Evolutionary conservation across 352 stramenopile species (phyloP).

Genomic region (Phytophthora constricta): DNA sequence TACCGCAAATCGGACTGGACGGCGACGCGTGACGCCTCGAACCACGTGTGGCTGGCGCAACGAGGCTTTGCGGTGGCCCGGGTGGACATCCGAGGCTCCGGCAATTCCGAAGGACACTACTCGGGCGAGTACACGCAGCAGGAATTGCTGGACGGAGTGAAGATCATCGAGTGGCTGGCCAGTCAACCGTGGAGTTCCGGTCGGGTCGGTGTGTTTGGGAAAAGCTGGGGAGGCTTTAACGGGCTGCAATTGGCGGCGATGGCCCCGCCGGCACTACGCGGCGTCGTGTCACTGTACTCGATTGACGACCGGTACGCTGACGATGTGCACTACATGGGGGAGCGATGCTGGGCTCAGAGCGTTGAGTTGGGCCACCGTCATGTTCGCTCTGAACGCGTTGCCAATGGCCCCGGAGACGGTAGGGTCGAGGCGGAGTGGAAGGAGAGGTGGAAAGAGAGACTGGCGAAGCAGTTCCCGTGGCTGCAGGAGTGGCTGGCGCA

Average conservation of each 20-base stretch:
- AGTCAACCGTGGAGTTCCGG: slow-evolving; percentile 51
- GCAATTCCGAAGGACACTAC: slow-evolving; percentile 54
- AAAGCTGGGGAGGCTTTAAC: slow-evolving; percentile 66
- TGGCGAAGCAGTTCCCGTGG: slow-evolving; percentile 55
- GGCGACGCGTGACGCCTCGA: slow-evolving; percentile 43
- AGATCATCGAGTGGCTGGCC: slow-evolving; percentile 55
- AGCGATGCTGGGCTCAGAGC: slow-evolving; percentile 49
- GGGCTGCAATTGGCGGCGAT: slow-evolving; percentile 54
- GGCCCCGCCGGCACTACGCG: slow-evolving; percentile 42
- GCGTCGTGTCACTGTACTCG: slow-evolving; percentile 59
- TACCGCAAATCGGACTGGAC: slow-evolving; percentile 65
- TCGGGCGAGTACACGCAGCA: slow-evolving; percentile 51
- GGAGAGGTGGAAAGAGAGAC: slow-evolving; percentile 32
- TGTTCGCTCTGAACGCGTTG: slow-evolving; percentile 53
- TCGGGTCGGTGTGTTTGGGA: slow-evolving; percentile 52
- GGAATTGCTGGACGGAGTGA: slow-evolving; percentile 53
- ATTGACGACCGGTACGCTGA: slow-evolving; percentile 64
- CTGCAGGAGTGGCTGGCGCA: slow-evolving; percentile 57
- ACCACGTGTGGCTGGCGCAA: slow-evolving; percentile 58
- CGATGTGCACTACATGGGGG: slow-evolving; percentile 62
- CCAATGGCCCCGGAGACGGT: slow-evolving; percentile 46
- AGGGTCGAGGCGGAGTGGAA: slow-evolving; percentile 44
- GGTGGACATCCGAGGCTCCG: slow-evolving; percentile 56
- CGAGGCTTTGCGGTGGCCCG: slow-evolving; percentile 52
- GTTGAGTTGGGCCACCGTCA: slow-evolving; percentile 58